phyloP scores from a whole-genome alignment of 2,329 filamentous ascomycete species.

The Aspergillus caelatus region DNA sequence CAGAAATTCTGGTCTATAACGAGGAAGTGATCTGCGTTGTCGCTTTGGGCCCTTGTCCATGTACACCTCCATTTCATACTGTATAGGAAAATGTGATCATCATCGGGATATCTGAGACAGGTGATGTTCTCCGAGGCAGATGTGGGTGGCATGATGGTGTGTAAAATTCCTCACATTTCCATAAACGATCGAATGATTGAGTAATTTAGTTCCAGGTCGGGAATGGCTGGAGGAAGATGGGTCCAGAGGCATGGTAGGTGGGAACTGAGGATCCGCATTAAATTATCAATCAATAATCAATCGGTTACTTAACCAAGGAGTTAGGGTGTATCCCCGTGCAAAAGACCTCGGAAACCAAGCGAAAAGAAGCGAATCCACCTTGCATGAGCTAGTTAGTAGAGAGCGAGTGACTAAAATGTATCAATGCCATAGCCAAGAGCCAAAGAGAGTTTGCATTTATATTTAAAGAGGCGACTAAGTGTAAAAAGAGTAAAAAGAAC shows the following conservation, averaged over 20 bases:
- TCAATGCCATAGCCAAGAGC: not conserved
- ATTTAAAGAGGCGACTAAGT: not conserved
- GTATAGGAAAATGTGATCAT: constrained; percentile 5
- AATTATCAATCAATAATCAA: constrained; percentile 17
- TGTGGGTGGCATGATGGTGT: constrained; percentile 8
- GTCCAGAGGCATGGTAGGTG: not conserved
- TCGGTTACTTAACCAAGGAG: constrained; percentile 12
- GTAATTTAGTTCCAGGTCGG: not conserved
- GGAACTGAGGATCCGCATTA: not conserved
- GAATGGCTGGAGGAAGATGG: not conserved
- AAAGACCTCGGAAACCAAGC: constrained; percentile 9
- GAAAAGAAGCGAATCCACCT: not conserved
- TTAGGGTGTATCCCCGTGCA: constrained; percentile 1
- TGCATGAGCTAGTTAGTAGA: not conserved
- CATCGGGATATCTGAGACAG: constrained; percentile 6
- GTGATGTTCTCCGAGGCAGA: constrained; percentile 1
- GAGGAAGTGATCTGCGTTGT: not conserved
- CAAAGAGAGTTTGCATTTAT: not conserved
- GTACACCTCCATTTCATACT: not conserved
- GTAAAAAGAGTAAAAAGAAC: too few relatives aligned
- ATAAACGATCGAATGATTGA: constrained; percentile 4
- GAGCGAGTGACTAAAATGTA: not conserved
- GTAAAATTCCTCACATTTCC: not conserved
- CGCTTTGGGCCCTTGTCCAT: constrained; percentile 3
- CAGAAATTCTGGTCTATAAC: not conserved